Evolutionary conservation across 768 basidiomycete genomes (phyloP).

Genomic region (Trametes maxima): DNA sequence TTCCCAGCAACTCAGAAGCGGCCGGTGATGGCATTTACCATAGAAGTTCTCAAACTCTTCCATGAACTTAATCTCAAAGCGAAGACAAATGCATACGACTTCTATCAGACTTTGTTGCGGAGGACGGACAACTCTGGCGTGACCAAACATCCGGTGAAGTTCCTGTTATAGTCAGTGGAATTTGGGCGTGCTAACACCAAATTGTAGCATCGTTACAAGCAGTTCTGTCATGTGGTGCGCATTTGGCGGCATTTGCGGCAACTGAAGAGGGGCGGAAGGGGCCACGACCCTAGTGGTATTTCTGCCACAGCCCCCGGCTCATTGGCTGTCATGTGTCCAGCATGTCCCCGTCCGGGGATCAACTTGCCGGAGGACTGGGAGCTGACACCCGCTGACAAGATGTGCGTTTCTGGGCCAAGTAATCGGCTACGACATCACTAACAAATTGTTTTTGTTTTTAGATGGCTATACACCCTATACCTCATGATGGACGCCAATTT

Average conservation of each 20-base stretch:
- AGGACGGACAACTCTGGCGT: conserved; percentile 35
- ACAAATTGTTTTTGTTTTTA: conserved; percentile 7
- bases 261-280: conserved; percentile 27
- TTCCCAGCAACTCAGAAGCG: conserved; percentile 35
- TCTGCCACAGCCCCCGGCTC: conserved; percentile 11
- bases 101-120: conserved; percentile 30
- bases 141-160: conserved; percentile 7
- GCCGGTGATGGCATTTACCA: conserved; percentile 36
- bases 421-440: neutral
- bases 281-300: conserved; percentile 23
- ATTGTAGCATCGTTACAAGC: conserved; percentile 20
- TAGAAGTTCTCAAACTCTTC: conserved; percentile 34
- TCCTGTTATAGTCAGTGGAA: neutral
- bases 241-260: conserved; percentile 24
- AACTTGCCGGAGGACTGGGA: conserved; percentile 29
- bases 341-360: conserved; percentile 27
- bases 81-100: conserved; percentile 38
- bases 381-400: neutral
- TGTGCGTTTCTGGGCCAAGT: neutral
- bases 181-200: neutral
- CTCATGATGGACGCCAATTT: conserved; percentile 36
- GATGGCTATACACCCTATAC: conserved; percentile 31
- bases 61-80: conserved; percentile 38
- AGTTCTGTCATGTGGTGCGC: conserved; percentile 18
- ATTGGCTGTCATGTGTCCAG: conserved; percentile 27